Base-by-base conservation (phyloP, 345 rosid genomes). In the Passiflora organensis region DNA sequence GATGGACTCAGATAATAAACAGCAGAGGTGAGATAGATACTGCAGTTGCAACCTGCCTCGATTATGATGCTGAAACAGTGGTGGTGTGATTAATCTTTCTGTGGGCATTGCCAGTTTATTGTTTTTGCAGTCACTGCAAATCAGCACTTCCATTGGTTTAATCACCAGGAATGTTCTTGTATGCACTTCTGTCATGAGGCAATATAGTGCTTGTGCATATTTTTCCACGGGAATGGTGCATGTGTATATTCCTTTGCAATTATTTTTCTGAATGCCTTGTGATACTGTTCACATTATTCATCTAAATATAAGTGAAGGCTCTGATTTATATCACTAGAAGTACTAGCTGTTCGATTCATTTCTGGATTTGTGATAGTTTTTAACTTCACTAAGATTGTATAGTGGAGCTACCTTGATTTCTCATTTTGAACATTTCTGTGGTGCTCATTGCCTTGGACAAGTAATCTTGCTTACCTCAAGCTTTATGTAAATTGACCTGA, bases 1-100 rank as follows among this genome's bases (percentile, higher is more conserved):
- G 85, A 85, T 64, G 85, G 89, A 54, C 73, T 67, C 11, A 78
- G 95, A 80, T 87, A 72, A 87, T 75, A 62, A 18, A 21, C 45
- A 10, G 48, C 18, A 65, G 58, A 59, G 58, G 43, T 63, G 58
- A 53, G 59, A 37, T 59, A 67, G 59, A 32, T 8, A 43, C 18
- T 43, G 47, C 58, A 69, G 39, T 32, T 67, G 59, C 56, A 45
- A 55, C 59, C 75, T 28, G 43, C 48, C 55, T 77, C 67, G 64
- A 53, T 58, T 57, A 66, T 36, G 16, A 48, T 32, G 67, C 69
- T 45, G 57, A 74, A 62, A 68, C 24, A 47, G 67, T 56, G 34
- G 34, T 28, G 19, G 43, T 58, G 49, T 46, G 11, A 58, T n/a
- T 72, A 28, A 70, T 59, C 64, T 66, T 63, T 48, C 57, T 48